A percentile compares a stretch with the other conserved stretches of the same genome.
phyloP scores from a whole-genome alignment of 1,284 basidiomycete species.

The Kwoniella shivajii region DNA sequence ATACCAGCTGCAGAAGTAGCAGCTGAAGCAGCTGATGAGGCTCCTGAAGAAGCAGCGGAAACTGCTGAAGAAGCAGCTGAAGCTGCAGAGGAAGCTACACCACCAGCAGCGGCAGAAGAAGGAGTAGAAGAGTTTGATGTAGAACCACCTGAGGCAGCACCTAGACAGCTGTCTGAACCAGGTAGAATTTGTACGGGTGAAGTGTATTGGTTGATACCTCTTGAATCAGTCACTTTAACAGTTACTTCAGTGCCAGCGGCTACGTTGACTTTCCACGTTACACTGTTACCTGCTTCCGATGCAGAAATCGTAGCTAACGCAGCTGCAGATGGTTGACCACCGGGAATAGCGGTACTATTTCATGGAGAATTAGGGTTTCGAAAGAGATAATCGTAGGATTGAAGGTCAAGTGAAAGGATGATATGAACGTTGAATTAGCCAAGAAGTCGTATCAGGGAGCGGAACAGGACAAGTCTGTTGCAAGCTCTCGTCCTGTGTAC shows the following conservation, averaged over 20 bases:
- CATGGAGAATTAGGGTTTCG: neutral
- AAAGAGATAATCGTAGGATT: neutral
- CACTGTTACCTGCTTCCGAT: constrained; percentile 48
- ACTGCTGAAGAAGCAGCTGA: constrained; percentile 14
- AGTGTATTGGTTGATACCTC: constrained; percentile 63
- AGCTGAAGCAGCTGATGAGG: constrained; percentile 13
- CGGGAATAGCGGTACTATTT: constrained; percentile 62
- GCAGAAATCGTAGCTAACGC: constrained; percentile 58
- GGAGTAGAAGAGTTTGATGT: constrained; percentile 5
- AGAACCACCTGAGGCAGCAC: constrained; percentile 9
- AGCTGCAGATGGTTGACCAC: constrained; percentile 64
- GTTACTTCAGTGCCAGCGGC: constrained; percentile 54
- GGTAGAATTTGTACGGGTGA: constrained; percentile 60
- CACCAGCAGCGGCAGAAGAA: constrained; percentile 15
- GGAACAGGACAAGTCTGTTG: no score
- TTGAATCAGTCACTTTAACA: constrained; percentile 40
- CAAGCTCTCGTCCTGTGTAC: no score
- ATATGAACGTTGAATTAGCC: no score
- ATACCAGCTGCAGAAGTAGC: constrained; percentile 10
- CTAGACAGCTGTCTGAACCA: constrained; percentile 53
- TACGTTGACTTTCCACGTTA: constrained; percentile 69
- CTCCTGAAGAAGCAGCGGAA: constrained; percentile 11
- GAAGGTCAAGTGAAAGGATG: neutral
- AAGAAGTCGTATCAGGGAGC: no score
- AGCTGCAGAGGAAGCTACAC: constrained; percentile 18